A percentile compares a stretch with the other conserved stretches of the same genome.
These are phyloP conservation scores for Amaranthus palmeri DNA, from an alignment of 148 eudicot genomes.

Conservation along the genomic window DNA sequence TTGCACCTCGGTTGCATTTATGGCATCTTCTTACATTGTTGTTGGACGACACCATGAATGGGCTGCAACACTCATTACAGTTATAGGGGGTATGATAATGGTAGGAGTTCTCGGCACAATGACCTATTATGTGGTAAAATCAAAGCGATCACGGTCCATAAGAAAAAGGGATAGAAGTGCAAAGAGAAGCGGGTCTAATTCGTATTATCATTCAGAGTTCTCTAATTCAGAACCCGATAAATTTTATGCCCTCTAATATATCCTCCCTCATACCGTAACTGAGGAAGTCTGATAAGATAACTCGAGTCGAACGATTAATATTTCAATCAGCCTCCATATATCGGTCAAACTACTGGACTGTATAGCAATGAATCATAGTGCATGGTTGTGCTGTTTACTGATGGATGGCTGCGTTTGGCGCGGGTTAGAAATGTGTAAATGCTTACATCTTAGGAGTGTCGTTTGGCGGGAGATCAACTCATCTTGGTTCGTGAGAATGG, in stretches of 20 bases:
- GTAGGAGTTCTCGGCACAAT: conserved; percentile 79
- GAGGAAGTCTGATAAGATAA: not conserved
- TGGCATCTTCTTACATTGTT: conserved; percentile 81
- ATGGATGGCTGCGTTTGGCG: not conserved
- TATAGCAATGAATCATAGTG: no score
- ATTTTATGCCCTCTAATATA: conserved; percentile 56
- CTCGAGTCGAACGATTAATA: not conserved
- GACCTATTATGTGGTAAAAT: conserved; percentile 72
- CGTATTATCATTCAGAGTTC: conserved; percentile 66
- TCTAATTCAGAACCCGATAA: conserved; percentile 62
- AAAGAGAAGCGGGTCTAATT: conserved; percentile 55
- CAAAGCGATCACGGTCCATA: conserved; percentile 46
- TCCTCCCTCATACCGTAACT: not conserved
- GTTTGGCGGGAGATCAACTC: not conserved
- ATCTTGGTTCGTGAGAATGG: conserved; percentile 1
- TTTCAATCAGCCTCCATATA: not conserved
- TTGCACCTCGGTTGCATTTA: conserved; percentile 83
- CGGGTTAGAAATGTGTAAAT: not conserved
- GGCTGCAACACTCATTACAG: conserved; percentile 71
- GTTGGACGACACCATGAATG: conserved; percentile 56
- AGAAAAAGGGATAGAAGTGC: conserved; percentile 54
- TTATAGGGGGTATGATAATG: conserved; percentile 75
- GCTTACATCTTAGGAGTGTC: not conserved
- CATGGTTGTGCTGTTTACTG: not conserved
- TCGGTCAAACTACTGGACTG: not conserved